phyloP scores from a whole-genome alignment of 345 rosid genomes.

The Euphorbia lathyris region DNA sequence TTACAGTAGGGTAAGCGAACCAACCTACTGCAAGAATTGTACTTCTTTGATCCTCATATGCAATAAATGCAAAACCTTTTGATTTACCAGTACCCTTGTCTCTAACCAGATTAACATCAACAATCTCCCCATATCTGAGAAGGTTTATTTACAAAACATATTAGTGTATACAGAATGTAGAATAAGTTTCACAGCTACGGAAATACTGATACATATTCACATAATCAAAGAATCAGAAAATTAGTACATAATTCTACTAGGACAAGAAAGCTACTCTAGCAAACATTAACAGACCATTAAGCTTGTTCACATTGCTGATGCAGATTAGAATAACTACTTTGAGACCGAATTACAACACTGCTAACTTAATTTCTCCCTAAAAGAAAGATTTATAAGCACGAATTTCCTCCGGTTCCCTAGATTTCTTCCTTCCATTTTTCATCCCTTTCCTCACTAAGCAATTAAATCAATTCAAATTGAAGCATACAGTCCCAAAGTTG shows the following conservation, averaged over 20 bases:
- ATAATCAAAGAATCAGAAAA: neutral
- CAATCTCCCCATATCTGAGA: constrained; percentile 78
- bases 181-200: neutral
- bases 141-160: neutral
- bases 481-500: neutral
- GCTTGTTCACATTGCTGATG: neutral
- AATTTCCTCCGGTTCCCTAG: neutral
- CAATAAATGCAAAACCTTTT: constrained; percentile 82
- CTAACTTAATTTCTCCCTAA: neutral
- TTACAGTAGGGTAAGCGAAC: constrained; percentile 12
- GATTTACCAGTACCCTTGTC: constrained; percentile 94
- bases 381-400: neutral
- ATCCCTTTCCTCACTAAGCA: neutral
- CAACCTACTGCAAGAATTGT: constrained; percentile 88
- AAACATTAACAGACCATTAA: neutral
- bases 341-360: neutral
- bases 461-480: neutral
- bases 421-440: neutral
- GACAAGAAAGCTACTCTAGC: neutral
- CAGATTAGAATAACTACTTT: neutral
- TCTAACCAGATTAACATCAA: constrained; percentile 84
- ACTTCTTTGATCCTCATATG: constrained; percentile 94
- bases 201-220: neutral
- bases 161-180: neutral
- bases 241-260: neutral